Base-by-base conservation (phyloP, 2,329 filamentous ascomycete genomes). In the Dactylellina sp. region DNA sequence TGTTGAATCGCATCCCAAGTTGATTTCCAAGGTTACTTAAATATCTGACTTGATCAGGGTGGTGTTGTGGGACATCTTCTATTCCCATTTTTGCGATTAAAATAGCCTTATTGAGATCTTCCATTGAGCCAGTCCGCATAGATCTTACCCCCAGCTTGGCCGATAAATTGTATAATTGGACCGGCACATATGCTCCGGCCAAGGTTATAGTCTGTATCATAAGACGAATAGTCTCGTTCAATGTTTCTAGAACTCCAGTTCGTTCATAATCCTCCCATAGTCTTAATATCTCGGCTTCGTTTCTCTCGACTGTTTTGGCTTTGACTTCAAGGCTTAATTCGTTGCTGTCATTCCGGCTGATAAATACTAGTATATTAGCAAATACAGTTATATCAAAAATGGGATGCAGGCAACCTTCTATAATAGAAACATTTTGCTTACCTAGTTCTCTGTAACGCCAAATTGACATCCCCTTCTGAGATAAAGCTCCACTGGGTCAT, bases 341-440 rank as follows among this genome's bases (percentile, higher is more conserved):
- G 25, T 42, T 18, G 50, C 20, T 37, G 1, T 28, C 25, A 4
- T 39, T n/a, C 24, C 20, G 35, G 37, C 52, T 56, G 52, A 42
- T 56, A 56, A 18, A 56, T 20, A 35, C n/a, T 28, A 53, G 49
- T 25, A 18, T 56, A 42, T 50, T 50, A 50, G 46, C 46, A 28
- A 28, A 9, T 50, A n/a, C n/a, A n/a, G n/a, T n/a, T n/a, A n/a
- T n/a, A n/a, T n/a, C n/a, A n/a, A n/a, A n/a, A n/a, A n/a, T n/a
- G n/a, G n/a, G n/a, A n/a, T n/a, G n/a, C n/a, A n/a, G n/a, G n/a
- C n/a, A 7, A 20, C 11, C 11, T 28, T 28, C 46, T 50, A n/a
- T 44, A 44, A n/a, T 20, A n/a, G 40, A 44, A 44, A n/a, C 16
- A 44, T 44, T n/a, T 5, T 35, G 7, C 40, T 44, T 44, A 9